Base-by-base conservation (phyloP, 352 stramenopile species). In the Plasmopara viticola region DNA sequence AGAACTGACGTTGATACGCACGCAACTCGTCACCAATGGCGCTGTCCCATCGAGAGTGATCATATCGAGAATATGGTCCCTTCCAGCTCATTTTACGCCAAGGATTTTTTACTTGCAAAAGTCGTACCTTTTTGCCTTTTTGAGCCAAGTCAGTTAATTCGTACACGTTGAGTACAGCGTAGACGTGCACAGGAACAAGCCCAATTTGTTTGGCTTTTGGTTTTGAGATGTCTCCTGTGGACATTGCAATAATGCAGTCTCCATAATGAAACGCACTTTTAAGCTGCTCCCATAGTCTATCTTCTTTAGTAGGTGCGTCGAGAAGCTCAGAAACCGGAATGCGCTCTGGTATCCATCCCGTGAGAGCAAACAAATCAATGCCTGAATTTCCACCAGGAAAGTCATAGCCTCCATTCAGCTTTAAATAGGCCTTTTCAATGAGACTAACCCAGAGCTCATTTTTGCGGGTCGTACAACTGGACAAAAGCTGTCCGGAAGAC, bases 401-500 rank as follows among this genome's bases (percentile, higher is more conserved):
- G 59, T 98, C 84, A 60, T 99, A 99, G 0, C 95, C 95, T 34
- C 96, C 96, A 51, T 94, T 95, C 6, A 99, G 74, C 66, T 99
- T 99, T 58, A 99, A 75, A 56, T 98, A 99, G 3, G 96, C 96
- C 60, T 99, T 99, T 78, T 99, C 96, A 30, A 99, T 96, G 12
- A 99, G 80, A 55, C 82, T 92, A n/a, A 98, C 95, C 80, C 80
- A 94, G 9, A 94, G 64, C 38, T 94, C 84, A 56, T 92, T 92
- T 63, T 84, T 71, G 38, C 51, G 68, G 15, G 79, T 95, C 18
- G 68, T 89, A 37, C 82, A 92, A 20, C 82, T 91, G 47, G 86
- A 96, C 13, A 97, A 57, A 17, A 95, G 69, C 20, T 90, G 63
- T 2, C 74, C 69, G 0, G 70, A 81, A 6, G 64, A 48, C 2